Evolutionary conservation across 257 asterid species (phyloP).

Genomic region (Agastache rugosa): DNA sequence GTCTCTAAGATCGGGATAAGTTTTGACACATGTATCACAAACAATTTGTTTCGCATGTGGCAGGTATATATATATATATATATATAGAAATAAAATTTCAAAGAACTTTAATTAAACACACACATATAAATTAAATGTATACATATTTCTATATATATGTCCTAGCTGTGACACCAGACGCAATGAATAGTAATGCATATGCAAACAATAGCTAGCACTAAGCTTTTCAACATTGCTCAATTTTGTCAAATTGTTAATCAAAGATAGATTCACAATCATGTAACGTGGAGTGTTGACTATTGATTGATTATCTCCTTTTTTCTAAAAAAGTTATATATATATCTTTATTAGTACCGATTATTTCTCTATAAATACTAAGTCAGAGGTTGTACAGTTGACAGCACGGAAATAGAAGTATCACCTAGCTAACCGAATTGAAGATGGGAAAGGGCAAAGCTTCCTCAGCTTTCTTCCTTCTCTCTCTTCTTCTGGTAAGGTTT

Average conservation of each 20-base stretch:
- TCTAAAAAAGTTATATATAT: neutral
- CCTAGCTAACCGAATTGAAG: neutral
- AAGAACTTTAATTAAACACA: too few relatives aligned
- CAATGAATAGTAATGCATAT: constrained; percentile 38
- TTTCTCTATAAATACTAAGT: constrained; percentile 54
- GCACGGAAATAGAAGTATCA: neutral
- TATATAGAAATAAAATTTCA: too few relatives aligned
- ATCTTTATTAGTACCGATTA: neutral
- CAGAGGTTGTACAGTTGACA: constrained; percentile 45
- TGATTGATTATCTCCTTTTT: constrained; percentile 27
- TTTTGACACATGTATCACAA: neutral
- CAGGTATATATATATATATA: neutral
- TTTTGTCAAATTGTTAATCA: constrained; percentile 33
- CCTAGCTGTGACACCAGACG: constrained; percentile 35
- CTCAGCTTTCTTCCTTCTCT: constrained; percentile 49
- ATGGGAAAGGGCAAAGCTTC: constrained; percentile 37
- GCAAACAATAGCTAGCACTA: constrained; percentile 37
- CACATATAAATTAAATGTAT: neutral
- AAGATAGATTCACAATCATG: constrained; percentile 22
- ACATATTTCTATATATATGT: neutral
- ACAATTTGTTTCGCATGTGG: neutral
- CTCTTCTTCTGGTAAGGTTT: constrained; percentile 45
- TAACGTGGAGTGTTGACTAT: constrained; percentile 49
- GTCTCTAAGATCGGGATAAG: neutral
- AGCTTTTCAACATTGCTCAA: constrained; percentile 14